Conservation (phyloP, 345 rosid species). For the Xanthoceras sorbifolium region DNA sequence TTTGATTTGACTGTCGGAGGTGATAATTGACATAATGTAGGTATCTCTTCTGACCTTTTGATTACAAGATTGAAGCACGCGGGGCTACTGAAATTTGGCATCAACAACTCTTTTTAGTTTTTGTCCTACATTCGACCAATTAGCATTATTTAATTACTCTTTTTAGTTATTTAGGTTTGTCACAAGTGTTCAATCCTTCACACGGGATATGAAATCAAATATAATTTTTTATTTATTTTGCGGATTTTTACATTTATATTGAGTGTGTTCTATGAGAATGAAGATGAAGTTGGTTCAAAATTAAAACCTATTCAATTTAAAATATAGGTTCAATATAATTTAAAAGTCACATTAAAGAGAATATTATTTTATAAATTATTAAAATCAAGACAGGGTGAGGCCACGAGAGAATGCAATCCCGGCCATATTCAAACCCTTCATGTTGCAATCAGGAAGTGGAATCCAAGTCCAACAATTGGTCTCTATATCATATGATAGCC, state of each 20-base stretch:
- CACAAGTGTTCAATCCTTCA: background rate
- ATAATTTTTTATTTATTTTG: too few species aligned
- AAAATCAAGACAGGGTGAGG: slow-evolving; percentile 42
- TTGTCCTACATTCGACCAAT: too few species aligned
- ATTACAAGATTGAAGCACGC: too few species aligned
- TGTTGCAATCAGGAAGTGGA: slow-evolving; percentile 53
- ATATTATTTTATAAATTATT: too few species aligned
- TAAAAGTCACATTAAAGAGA: too few species aligned
- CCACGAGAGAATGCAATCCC: slow-evolving; percentile 72
- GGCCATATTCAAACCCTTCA: slow-evolving; percentile 72
- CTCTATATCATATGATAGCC: slow-evolving; percentile 50
- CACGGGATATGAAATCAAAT: background rate
- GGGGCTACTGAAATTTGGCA: too few species aligned
- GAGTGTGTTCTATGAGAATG: background rate
- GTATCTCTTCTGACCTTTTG: too few species aligned
- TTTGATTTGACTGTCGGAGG: too few species aligned
- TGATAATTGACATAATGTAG: too few species aligned
- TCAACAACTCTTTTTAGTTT: too few species aligned
- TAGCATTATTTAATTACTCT: too few species aligned
- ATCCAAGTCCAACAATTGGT: slow-evolving; percentile 46
- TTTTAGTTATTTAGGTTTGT: background rate
- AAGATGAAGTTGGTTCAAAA: background rate
- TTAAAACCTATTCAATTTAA: background rate
- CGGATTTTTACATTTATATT: too few species aligned
- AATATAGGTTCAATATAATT: background rate